These are phyloP conservation scores for Globisporangium takayamanum DNA, from an alignment of 352 stramenopile genomes.

Conservation along the genomic window DNA sequence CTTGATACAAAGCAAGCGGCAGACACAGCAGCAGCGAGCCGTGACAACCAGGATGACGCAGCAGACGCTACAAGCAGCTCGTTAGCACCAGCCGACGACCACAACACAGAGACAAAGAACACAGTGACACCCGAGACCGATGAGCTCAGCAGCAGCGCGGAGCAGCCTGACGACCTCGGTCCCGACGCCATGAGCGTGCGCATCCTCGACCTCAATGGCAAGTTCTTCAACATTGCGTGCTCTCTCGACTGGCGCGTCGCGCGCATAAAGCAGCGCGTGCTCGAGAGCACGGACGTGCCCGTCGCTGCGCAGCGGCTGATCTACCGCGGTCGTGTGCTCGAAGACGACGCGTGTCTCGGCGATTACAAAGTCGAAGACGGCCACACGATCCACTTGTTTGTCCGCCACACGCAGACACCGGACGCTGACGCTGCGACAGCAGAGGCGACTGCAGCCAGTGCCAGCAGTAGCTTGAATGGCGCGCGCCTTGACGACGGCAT, in stretches of 20 bases:
- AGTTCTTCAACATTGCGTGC: constrained; percentile 75
- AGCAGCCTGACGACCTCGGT: constrained; percentile 15
- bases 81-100: not conserved
- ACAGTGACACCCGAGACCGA: not conserved
- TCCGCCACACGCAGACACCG: constrained; percentile 51
- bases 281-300: constrained; percentile 65
- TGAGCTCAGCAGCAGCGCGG: constrained; percentile 1
- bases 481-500: constrained; percentile 38
- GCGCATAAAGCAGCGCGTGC: constrained; percentile 63
- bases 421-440: constrained; percentile 51
- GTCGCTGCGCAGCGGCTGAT: constrained; percentile 84
- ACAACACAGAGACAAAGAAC: not conserved
- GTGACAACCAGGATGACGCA: constrained; percentile 4
- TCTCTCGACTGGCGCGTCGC: constrained; percentile 57
- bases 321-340: constrained; percentile 86
- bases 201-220: constrained; percentile 82
- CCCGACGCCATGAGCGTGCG: constrained; percentile 50
- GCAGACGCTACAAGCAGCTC: not conserved
- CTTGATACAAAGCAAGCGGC: not conserved
- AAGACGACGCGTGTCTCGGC: constrained; percentile 63
- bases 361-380: constrained; percentile 89
- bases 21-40: not conserved
- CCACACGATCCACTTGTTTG: constrained; percentile 90
- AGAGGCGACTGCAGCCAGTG: constrained; percentile 26
- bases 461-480: constrained; percentile 5